phyloP scores from a whole-genome alignment of 2,329 filamentous ascomycete genomes.

The Fusarium goolgardi region DNA sequence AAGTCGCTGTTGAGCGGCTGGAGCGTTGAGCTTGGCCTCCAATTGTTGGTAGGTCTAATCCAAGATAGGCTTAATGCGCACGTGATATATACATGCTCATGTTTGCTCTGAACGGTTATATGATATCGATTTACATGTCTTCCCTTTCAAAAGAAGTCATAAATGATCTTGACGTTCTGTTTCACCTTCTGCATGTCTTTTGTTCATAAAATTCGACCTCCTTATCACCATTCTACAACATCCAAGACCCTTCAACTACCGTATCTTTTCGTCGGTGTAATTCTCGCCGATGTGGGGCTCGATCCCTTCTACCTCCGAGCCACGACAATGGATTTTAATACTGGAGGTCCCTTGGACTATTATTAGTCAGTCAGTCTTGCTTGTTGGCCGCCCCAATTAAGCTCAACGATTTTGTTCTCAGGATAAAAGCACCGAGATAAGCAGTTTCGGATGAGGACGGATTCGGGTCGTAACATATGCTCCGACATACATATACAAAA shows the following conservation, averaged over 20 bases:
- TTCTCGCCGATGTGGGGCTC: slow-evolving; percentile 34
- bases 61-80: slow-evolving; percentile 41
- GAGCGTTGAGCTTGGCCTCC: slow-evolving; percentile 54
- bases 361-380: slow-evolving; percentile 8
- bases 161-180: rapidly evolving
- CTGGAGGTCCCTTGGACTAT: slow-evolving; percentile 11
- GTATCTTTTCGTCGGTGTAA: slow-evolving; percentile 30
- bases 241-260: slow-evolving; percentile 23
- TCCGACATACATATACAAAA: not conserved
- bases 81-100: slow-evolving; percentile 33
- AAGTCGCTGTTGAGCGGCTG: slow-evolving; percentile 56
- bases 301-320: slow-evolving; percentile 45
- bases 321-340: slow-evolving; percentile 38
- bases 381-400: slow-evolving; percentile 19
- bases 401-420: slow-evolving; percentile 27
- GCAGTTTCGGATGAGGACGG: not conserved
- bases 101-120: not conserved
- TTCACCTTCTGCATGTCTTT: not conserved
- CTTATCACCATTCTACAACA: not conserved
- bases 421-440: not conserved
- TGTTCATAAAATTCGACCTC: not conserved
- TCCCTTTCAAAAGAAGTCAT: not conserved
- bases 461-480: too few species aligned
- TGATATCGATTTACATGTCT: not conserved
- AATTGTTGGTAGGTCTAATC: slow-evolving; percentile 55